A percentile compares a stretch with the other conserved stretches of the same genome.
Conservation (phyloP, 139 green algal genomes). For the Chlorella vulgaris region DNA sequence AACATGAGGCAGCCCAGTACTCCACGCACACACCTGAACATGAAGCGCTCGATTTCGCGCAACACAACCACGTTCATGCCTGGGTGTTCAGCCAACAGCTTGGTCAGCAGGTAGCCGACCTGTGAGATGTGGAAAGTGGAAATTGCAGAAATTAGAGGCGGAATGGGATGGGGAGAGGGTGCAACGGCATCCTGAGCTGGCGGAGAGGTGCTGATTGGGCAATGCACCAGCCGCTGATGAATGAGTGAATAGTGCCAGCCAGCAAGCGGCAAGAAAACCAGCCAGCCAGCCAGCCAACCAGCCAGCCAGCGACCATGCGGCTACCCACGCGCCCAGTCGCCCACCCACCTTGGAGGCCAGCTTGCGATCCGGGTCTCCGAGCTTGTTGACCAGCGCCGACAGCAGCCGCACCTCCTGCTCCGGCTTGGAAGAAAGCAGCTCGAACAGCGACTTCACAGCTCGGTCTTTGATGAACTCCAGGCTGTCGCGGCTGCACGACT, state of each 20-base stretch:
- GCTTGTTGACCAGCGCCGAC: slow-evolving; percentile 90
- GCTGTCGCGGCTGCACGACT: slow-evolving; percentile 76
- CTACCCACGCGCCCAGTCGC: not conserved
- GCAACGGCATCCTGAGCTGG: no score
- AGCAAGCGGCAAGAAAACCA: no score
- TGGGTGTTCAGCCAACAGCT: slow-evolving; percentile 85
- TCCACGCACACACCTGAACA: slow-evolving; percentile 61
- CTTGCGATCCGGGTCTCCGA: slow-evolving; percentile 89
- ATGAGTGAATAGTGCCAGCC: no score
- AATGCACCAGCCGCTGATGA: no score
- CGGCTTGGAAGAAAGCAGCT: slow-evolving; percentile 57
- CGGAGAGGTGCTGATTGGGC: no score
- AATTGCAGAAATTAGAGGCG: no score
- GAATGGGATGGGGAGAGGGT: no score
- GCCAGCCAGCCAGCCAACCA: slow-evolving; percentile 48
- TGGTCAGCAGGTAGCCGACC: slow-evolving; percentile 79
- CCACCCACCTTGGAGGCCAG: slow-evolving; percentile 76
- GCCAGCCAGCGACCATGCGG: not conserved
- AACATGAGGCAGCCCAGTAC: not conserved
- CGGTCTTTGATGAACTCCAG: slow-evolving; percentile 87
- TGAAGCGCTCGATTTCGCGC: slow-evolving; percentile 86
- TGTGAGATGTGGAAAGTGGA: no score
- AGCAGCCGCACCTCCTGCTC: slow-evolving; percentile 77
- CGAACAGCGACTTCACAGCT: slow-evolving; percentile 58
- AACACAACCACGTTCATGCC: slow-evolving; percentile 88